Conservation (phyloP, 805 yeast species). For the Lachancea sp. region DNA sequence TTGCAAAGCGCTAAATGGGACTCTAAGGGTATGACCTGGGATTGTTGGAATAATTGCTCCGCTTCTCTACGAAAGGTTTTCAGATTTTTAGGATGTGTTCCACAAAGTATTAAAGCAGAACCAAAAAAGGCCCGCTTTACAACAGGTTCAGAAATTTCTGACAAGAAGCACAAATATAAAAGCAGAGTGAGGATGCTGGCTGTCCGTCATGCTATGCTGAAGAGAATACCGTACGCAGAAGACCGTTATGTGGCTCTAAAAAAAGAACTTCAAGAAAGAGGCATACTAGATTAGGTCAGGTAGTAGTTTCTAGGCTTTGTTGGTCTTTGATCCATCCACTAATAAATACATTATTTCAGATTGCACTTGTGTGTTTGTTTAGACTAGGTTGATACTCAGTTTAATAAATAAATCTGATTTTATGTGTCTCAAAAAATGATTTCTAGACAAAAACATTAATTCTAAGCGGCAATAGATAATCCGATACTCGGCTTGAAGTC, state of each 20-base stretch:
- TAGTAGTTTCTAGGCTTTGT: not conserved
- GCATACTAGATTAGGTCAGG: slow-evolving; percentile 6
- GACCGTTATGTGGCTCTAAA: slow-evolving; percentile 30
- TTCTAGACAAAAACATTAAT: no score
- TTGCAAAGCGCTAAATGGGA: slow-evolving; percentile 10
- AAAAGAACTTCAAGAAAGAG: slow-evolving; percentile 27
- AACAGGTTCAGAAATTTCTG: not conserved
- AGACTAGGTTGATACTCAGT: no score
- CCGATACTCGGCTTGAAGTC: no score
- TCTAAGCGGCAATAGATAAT: no score
- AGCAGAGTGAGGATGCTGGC: slow-evolving; percentile 12
- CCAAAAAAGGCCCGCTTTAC: not conserved
- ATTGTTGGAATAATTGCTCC: slow-evolving; percentile 15
- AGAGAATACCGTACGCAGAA: slow-evolving; percentile 29
- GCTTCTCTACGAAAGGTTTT: slow-evolving; percentile 12
- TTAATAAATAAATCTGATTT: no score
- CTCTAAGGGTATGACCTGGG: slow-evolving; percentile 9
- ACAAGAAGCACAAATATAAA: not conserved
- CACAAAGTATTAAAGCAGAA: slow-evolving; percentile 9
- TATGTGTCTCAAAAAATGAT: no score
- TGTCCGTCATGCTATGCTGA: slow-evolving; percentile 24
- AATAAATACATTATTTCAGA: no score
- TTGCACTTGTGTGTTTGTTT: no score
- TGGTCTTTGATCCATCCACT: no score
- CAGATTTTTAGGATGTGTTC: slow-evolving; percentile 23